phyloP scores from a whole-genome alignment of 2,329 filamentous ascomycete species.

The Pezicula carpinea region DNA sequence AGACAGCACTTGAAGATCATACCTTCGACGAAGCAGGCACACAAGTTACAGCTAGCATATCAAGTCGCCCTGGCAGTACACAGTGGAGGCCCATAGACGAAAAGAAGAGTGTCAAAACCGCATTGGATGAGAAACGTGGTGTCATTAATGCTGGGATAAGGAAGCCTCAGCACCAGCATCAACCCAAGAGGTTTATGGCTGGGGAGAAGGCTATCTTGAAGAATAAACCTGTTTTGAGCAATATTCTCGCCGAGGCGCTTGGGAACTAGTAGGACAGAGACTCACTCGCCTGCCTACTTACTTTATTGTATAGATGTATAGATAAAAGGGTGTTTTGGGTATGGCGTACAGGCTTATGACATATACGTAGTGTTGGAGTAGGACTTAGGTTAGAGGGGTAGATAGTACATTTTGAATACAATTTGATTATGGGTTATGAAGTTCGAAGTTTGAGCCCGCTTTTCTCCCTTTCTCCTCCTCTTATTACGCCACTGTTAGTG shows the following conservation, averaged over 20 bases:
- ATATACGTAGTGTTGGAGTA: too few relatives aligned
- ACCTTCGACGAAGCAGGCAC: constrained; percentile 51
- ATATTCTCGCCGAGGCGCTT: constrained; percentile 62
- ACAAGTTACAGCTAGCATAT: constrained; percentile 34
- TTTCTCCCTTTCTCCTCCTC: too few relatives aligned
- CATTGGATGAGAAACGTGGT: constrained; percentile 11
- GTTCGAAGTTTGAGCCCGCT: too few relatives aligned
- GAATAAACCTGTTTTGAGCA: constrained; percentile 50
- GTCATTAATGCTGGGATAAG: not conserved
- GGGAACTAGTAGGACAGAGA: not conserved
- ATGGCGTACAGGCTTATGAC: too few relatives aligned
- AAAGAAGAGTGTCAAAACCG: constrained; percentile 13
- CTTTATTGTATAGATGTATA: not conserved
- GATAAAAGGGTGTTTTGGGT: not conserved
- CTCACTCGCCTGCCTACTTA: not conserved
- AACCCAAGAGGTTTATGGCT: constrained; percentile 51
- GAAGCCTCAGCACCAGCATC: constrained; percentile 7
- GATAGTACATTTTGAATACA: too few relatives aligned
- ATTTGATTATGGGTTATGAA: too few relatives aligned
- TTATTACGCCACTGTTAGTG: too few relatives aligned
- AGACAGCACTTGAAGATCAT: constrained; percentile 61
- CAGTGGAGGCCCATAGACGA: constrained; percentile 11
- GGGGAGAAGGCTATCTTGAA: constrained; percentile 60
- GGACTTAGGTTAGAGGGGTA: too few relatives aligned
- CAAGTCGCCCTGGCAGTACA: constrained; percentile 8